These are phyloP conservation scores for Fusarium nodosum DNA, from an alignment of 2,329 filamentous ascomycete genomes.

Conservation along the genomic window DNA sequence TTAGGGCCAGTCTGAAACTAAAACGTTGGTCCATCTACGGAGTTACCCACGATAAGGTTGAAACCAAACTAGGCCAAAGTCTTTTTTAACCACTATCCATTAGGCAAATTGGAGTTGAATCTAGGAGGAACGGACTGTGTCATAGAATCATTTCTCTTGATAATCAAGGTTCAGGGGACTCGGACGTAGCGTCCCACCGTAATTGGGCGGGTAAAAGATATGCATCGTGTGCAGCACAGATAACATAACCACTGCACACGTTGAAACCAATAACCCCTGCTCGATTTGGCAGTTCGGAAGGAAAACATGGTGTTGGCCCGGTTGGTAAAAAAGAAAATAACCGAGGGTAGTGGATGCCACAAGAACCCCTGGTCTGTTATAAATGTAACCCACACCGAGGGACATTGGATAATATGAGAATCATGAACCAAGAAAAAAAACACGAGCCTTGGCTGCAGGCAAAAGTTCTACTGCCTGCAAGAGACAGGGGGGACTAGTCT, in stretches of 20 bases:
- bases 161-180: not conserved
- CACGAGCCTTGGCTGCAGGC: constrained; percentile 31
- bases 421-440: constrained; percentile 9
- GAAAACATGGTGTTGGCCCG: not conserved
- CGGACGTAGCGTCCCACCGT: not conserved
- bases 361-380: not conserved
- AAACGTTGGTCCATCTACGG: not conserved
- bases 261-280: not conserved
- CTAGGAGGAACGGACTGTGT: not conserved
- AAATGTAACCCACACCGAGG: constrained; percentile 6
- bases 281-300: constrained; percentile 2
- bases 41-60: not conserved
- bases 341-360: constrained; percentile 11
- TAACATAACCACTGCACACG: not conserved
- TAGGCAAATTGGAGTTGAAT: not conserved
- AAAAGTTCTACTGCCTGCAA: constrained; percentile 31
- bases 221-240: not conserved
- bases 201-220: constrained; percentile 2
- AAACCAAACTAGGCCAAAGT: not conserved
- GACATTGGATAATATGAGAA: not conserved
- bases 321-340: constrained; percentile 8
- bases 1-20: not conserved
- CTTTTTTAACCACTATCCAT: not conserved
- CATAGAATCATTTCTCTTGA: not conserved
- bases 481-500: constrained; percentile 1